Percentiles rank a stretch among this genome's conserved stretches.
Evolutionary conservation across 139 green algal genomes (phyloP).

Genomic region (Chlamydomonas asymmetrica): DNA sequence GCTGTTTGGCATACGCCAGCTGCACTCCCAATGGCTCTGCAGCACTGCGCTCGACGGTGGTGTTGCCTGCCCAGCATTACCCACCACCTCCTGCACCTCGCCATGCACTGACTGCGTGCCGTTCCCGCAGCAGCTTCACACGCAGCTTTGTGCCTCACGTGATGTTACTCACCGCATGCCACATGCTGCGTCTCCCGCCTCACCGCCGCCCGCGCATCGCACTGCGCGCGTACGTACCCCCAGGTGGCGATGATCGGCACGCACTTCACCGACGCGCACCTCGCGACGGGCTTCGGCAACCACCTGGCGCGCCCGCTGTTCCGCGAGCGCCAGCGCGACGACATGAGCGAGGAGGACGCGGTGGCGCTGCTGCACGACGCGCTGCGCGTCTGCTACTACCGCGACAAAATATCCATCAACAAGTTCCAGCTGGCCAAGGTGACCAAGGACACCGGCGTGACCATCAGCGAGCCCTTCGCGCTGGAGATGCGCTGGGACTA

Average conservation of each 20-base stretch:
- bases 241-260: constrained; percentile 92
- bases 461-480: constrained; percentile 88
- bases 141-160: too few relatives aligned
- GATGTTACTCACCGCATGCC: too few relatives aligned
- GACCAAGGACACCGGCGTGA: constrained; percentile 59
- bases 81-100: too few relatives aligned
- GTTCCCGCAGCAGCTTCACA: too few relatives aligned
- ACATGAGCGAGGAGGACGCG: constrained; percentile 93
- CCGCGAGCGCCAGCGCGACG: constrained; percentile 78
- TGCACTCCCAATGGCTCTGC: too few relatives aligned
- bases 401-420: constrained; percentile 94
- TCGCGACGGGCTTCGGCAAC: constrained; percentile 92
- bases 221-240: too few relatives aligned
- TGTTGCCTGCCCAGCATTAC: too few relatives aligned
- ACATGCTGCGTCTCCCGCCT: too few relatives aligned
- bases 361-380: constrained; percentile 81
- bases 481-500: constrained; percentile 90
- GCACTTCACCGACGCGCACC: constrained; percentile 78
- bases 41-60: too few relatives aligned
- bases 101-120: too few relatives aligned
- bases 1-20: too few relatives aligned
- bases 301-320: constrained; percentile 92
- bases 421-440: constrained; percentile 93
- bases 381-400: constrained; percentile 93
- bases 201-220: too few relatives aligned